Base-by-base conservation (phyloP, 2,329 filamentous ascomycete species). In the Aspergillus latus region DNA sequence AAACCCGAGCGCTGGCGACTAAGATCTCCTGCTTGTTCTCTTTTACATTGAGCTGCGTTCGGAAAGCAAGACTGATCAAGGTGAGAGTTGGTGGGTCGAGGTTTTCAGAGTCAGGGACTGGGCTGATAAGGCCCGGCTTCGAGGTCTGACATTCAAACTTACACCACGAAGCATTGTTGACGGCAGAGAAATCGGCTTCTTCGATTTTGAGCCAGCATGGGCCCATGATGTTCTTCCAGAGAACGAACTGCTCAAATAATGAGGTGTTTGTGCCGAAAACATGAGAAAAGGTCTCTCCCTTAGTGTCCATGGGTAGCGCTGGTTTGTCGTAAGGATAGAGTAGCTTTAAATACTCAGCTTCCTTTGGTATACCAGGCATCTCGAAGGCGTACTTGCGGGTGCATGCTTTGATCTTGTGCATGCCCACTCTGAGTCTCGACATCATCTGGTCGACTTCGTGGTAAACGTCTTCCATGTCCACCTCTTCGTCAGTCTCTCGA, bases 221-320 rank as follows among this genome's bases (percentile, higher is more conserved):
- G 1, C 94, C 94, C 93, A 97, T 99, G 65, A 99, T 90, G 69
- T 96, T 96, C 77, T 97, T 97, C 89, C 92, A 97, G 4, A 99
- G 82, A 16, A 99, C 94, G 69, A 99, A 99, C 66, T 99, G 94
- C 74, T 99, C 94, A 66, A 99, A 99, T 0, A 99, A 81, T 1
- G 90, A 86, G 0, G 94, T 99, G 72, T 94, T 96, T 55, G 89
- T 88, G 29, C 95, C 94, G 64, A 99, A 99, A 26, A 96, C 88
- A 62, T 90, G 90, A 1, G 93, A 97, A 70, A 93, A 99, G 0
- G 94, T 97, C 71, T 96, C 87, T 29, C 94, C 94, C 40, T 80
- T 84, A 5, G 84, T 76, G 59, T 88, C 87, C 52, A 84, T 79
- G n/a, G 90, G 82, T 36, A 99, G 73, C 15, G 82, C 80, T 43